A percentile compares a stretch with the other conserved stretches of the same genome.
These are phyloP conservation scores for Cladosporium sp. DNA, from an alignment of 2,329 filamentous ascomycete species.

Conservation along the genomic window DNA sequence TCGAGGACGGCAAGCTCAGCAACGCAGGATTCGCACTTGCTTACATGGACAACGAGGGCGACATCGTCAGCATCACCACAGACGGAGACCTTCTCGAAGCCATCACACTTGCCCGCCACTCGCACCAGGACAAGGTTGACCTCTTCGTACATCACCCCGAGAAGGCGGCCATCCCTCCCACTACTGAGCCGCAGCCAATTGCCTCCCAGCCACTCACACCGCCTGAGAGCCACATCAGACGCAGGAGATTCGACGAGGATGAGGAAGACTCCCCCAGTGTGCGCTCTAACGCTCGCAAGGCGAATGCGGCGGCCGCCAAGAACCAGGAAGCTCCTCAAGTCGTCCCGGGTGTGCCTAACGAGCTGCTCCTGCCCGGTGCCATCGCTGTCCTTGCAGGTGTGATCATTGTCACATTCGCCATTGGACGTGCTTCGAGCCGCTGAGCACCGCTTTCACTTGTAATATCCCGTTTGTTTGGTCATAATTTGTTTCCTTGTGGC, in stretches of 20 bases:
- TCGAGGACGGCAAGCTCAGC: slow-evolving; percentile 74
- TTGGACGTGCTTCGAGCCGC: slow-evolving; percentile 41
- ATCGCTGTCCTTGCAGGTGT: slow-evolving; percentile 94
- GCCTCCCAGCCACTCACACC: slow-evolving; percentile 46
- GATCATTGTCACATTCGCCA: slow-evolving; percentile 87
- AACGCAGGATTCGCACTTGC: slow-evolving; percentile 82
- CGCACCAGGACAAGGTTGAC: slow-evolving; percentile 86
- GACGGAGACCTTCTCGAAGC: slow-evolving; percentile 91
- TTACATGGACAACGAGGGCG: slow-evolving; percentile 95
- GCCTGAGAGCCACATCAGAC: slow-evolving; percentile 46
- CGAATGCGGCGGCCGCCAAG: slow-evolving; percentile 38
- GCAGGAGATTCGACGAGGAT: slow-evolving; percentile 52
- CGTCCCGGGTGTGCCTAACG: slow-evolving; percentile 88
- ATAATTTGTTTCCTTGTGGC: not conserved
- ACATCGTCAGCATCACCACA: slow-evolving; percentile 94
- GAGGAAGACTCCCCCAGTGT: slow-evolving; percentile 33
- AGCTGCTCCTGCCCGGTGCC: slow-evolving; percentile 85
- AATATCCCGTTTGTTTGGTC: not conserved
- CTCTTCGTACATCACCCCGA: slow-evolving; percentile 93
- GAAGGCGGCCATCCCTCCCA: slow-evolving; percentile 71
- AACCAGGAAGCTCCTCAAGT: slow-evolving; percentile 65
- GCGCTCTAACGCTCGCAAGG: slow-evolving; percentile 30
- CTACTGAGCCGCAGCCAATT: slow-evolving; percentile 55
- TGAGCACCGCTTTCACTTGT: not conserved
- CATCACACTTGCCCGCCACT: slow-evolving; percentile 74